Evolutionary conservation across 2,329 filamentous ascomycete species (phyloP).

Genomic region (Canariomyces notabilis): DNA sequence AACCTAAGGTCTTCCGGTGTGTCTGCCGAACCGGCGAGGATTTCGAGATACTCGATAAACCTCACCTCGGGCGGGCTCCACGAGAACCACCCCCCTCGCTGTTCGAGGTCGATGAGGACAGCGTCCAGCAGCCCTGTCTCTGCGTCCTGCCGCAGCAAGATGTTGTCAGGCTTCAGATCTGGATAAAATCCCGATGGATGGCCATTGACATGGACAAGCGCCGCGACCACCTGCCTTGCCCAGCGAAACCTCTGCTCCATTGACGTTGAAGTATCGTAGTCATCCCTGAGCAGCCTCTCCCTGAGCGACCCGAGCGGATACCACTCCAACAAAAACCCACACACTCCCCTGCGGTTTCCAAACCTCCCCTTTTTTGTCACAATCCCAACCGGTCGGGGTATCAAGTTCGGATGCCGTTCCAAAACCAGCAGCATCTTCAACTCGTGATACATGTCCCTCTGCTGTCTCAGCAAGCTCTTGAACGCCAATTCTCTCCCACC

Average conservation of each 20-base stretch:
- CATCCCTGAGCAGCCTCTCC: slow-evolving; percentile 9
- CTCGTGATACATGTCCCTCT: slow-evolving; percentile 26
- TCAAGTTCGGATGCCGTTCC: slow-evolving; percentile 16
- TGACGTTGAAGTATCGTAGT: neutral
- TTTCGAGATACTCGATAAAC: slow-evolving; percentile 25
- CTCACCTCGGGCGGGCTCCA: slow-evolving; percentile 26
- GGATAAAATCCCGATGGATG: slow-evolving; percentile 20
- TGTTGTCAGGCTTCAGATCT: slow-evolving; percentile 26
- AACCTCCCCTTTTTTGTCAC: slow-evolving; percentile 21
- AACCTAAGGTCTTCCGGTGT: slow-evolving; percentile 2
- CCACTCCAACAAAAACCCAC: slow-evolving; percentile 24
- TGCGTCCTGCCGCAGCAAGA: slow-evolving; percentile 15
- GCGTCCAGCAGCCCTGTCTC: slow-evolving; percentile 8
- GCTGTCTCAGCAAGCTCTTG: slow-evolving; percentile 22
- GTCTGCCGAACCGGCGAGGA: slow-evolving; percentile 3
- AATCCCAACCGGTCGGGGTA: slow-evolving; percentile 15
- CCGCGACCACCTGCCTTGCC: slow-evolving; percentile 20
- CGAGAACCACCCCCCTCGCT: slow-evolving; percentile 26
- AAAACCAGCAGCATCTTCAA: slow-evolving; percentile 22
- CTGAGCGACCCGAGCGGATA: slow-evolving; percentile 19
- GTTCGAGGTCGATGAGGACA: slow-evolving; percentile 26
- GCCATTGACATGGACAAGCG: slow-evolving; percentile 20
- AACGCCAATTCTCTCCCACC: slow-evolving; percentile 12
- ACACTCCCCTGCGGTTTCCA: slow-evolving; percentile 19
- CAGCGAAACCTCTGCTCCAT: slow-evolving; percentile 16